Evolutionary conservation across 176 grass and related monocot species (phyloP), one percentile per base, ranked within the genome.

Genomic region (Themeda triandra): DNA sequence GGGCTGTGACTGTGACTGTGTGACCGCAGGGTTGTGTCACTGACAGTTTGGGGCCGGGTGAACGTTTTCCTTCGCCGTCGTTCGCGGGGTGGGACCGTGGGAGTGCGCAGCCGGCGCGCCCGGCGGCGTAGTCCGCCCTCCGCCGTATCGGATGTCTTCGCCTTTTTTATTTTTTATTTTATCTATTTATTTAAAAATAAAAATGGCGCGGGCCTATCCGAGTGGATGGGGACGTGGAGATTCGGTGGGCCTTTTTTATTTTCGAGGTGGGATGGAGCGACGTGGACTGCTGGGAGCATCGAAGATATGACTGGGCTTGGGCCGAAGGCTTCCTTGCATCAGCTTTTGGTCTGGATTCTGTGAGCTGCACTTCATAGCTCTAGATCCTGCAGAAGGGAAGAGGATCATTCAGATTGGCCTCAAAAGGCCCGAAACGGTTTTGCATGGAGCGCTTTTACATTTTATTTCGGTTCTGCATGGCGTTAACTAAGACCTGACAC

Each of bases 171-270:
- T 25, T 60, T 60, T 62, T 27, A 2, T 12, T 25, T 1, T 25
- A 51, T 7, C 0, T 44, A 44, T 44, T 13, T 39, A 8, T 39
- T 39, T 44, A 44, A 48, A 54, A 53, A 53, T 2, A 53, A 53
- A 53, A 56, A n/a, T 29, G 40, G 6, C 12, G 35, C 67, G 62
- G 78, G 70, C 70, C 54, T 76, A 3, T 13, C 14, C 37, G 79
- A 46, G 65, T 60, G 24, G 79, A 54, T 7, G 71, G 8, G 42
- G 73, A 79, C 24, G 75, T 73, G 86, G 75, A 73, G 81, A 73
- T 80, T 79, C 8, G 25, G 54, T 41, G 54, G 80, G 66, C 32
- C 31, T 40, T 72, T 30, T 19, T 71, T 64, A 49, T 58, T 81
- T 69, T 33, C 10, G 18, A 30, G 40, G 30, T 73, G 18, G 1